Evolutionary conservation across 2,329 filamentous ascomycete species (phyloP).

Genomic region (Amylocarpus encephaloides): DNA sequence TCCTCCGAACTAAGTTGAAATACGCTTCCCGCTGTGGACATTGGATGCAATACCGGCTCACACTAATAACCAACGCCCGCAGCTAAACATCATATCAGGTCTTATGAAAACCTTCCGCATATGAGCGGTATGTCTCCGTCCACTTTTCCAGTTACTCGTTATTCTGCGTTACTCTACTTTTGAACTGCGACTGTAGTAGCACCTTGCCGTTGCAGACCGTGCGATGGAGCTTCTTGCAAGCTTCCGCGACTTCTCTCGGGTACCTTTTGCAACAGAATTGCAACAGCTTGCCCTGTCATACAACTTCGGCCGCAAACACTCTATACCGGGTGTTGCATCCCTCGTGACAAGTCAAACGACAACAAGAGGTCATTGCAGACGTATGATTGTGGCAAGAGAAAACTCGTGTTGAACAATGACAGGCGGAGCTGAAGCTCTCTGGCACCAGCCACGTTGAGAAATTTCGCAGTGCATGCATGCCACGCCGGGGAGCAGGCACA

Average conservation of each 20-base stretch:
- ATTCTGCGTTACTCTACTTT: no score
- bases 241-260: neutral
- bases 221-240: no score
- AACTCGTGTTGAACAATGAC: neutral
- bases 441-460: neutral
- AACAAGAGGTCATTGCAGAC: neutral
- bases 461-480: neutral
- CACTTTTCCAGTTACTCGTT: neutral
- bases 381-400: slow-evolving; percentile 5
- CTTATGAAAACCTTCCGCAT: no score
- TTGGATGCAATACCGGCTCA: neutral
- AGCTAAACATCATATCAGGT: no score
- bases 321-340: neutral
- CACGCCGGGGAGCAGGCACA: neutral
- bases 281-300: neutral
- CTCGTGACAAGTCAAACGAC: neutral
- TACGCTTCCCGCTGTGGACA: neutral
- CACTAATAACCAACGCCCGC: neutral
- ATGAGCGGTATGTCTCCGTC: no score
- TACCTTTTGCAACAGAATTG: neutral
- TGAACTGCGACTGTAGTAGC: neutral
- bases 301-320: neutral
- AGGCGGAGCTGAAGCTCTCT: neutral
- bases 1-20: neutral
- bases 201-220: no score